These are phyloP conservation scores for Amanita rubescens DNA, from an alignment of 768 basidiomycete genomes.

Conservation along the genomic window DNA sequence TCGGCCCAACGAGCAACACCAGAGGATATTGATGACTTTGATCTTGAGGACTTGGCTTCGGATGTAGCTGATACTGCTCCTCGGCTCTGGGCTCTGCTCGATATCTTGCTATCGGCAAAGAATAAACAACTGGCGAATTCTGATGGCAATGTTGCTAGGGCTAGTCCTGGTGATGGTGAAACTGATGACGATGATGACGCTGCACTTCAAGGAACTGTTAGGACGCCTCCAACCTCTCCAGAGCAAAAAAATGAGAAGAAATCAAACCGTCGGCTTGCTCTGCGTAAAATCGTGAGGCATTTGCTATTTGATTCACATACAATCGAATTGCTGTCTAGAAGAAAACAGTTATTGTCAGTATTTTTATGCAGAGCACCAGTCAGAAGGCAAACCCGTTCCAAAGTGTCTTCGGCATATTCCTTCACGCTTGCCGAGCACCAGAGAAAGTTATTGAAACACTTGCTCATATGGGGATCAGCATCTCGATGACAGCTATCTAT, in stretches of 20 bases:
- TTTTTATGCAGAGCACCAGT: constrained; percentile 20
- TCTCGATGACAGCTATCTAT: constrained; percentile 13
- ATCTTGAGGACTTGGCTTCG: neutral
- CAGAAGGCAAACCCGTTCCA: constrained; percentile 13
- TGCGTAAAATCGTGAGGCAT: too few relatives aligned
- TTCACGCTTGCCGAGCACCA: constrained; percentile 10
- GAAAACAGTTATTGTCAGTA: constrained; percentile 17
- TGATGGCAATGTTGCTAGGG: neutral
- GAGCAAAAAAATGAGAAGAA: too few relatives aligned
- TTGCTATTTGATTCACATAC: too few relatives aligned
- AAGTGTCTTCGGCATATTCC: neutral
- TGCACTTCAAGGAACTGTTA: too few relatives aligned
- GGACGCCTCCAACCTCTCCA: too few relatives aligned
- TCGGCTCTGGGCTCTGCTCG: neutral
- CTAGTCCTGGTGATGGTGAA: too few relatives aligned
- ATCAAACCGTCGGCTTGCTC: too few relatives aligned
- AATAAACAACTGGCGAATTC: neutral
- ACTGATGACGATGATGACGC: too few relatives aligned
- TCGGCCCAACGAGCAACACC: neutral
- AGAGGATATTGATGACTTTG: neutral
- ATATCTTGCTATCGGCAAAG: neutral
- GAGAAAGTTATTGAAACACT: constrained; percentile 20
- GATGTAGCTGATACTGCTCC: neutral
- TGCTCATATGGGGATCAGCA: constrained; percentile 20
- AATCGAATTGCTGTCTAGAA: too few relatives aligned